Base-by-base conservation (phyloP, 257 asterid genomes). In the Apocynum venetum region DNA sequence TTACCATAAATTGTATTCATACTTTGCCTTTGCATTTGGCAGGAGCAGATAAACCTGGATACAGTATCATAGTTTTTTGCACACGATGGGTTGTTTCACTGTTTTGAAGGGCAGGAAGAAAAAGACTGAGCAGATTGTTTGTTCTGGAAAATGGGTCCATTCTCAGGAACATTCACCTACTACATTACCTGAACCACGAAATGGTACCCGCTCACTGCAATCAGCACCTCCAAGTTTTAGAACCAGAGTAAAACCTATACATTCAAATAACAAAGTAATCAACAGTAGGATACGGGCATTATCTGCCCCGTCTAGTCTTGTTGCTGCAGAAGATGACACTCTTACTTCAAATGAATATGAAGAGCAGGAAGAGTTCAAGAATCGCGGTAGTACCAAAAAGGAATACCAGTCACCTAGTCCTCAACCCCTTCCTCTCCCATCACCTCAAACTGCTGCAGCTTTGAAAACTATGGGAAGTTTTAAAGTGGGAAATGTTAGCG, bases 141-240 rank as follows among this genome's bases (percentile, higher is more conserved):
- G 70, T 57, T 82, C 77, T 63, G 80, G 87, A 17, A 87, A 82
- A 78, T 87, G 88, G 41, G 87, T 86, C 70, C 87, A 81, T 80
- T 88, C 94, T 69, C 96, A 81, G 75, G 90, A 85, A 49, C 87
- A 85, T 75, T 90, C 91, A 59, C 95, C 96, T 25, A 87, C 96
- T 11, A 85, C 83, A 7, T 82, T 94, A 80, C 98, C 98, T 44
- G 97, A 87, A 87, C 98, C 98, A 19, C 90, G 78, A 83, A 73
- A 55, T 61, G 86, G 44, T 4, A 85, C 91, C 4, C 96, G 92
- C 70, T 82, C 92, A 3, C 78, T 93, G 78, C 98, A 86, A 69
- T 93, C 98, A 15, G 98, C 98, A 11, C 98, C 98, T 5, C 89
- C 98, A n/a, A 93, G 98, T 87, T 93, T 93, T 79, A 86, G 89